Evolutionary conservation across 1,284 basidiomycete genomes (phyloP), one percentile per base, ranked within the genome.

Genomic region (Tranzscheliella williamsii): DNA sequence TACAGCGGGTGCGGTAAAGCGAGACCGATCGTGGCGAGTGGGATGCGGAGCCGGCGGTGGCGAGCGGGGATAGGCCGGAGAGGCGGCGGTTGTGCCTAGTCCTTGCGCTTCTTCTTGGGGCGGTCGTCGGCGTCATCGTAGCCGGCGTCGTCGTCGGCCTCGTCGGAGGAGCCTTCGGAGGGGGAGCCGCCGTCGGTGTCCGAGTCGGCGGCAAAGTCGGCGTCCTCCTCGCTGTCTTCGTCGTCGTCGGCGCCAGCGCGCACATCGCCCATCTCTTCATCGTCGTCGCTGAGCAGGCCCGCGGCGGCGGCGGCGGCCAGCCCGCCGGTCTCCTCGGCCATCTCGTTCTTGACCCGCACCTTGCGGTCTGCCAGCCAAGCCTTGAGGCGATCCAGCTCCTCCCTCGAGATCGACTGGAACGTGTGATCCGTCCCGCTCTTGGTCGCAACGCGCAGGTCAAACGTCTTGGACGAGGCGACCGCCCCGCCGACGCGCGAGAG

Each of bases 401-500:
- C 95, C 79, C 95, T 93, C 80, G 89, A 90, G 79, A 99, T 87
- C 9, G 89, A 89, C 4, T 89, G 89, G 80, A 99, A 99, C 23
- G 73, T 67, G 38, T 75, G 67, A 21, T 77, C 74, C 16, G 86
- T 88, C 74, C 90, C 80, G 37, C 81, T 83, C 78, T 90, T 91
- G 32, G 89, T 88, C 35, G 89, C 86, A 62, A 98, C 87, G 68
- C 89, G 87, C 76, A 99, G 81, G 78, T 99, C 95, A 75, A 98
- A 98, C 0, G 95, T 97, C 43, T 91, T 88, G 1, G 89, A 88
- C 2, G 90, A 89, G 11, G 87, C 85, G 73, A 94, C 85, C 35
- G 88, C 89, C 1, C 89, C 86, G n/a, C 94, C 91, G 12, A 98
- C 90, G 53, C 84, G 89, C 11, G 92, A 93, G 82, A 98, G 96